Percentiles rank a stretch among this genome's conserved stretches.
Evolutionary conservation across 148 eudicot genomes (phyloP).

Genomic region (Drosera capensis): DNA sequence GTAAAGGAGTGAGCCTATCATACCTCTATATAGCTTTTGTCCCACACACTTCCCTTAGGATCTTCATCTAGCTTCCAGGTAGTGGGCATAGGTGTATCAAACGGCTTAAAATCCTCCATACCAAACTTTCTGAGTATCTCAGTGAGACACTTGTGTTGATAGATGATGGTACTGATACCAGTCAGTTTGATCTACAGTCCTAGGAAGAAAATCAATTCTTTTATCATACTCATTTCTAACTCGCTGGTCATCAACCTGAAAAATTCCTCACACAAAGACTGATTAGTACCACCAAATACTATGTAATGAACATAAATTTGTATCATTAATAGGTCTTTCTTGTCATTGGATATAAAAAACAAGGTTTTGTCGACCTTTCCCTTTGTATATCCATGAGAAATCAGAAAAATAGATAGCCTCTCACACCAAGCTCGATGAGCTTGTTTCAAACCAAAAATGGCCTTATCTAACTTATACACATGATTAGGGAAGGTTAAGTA

Average conservation of each 20-base stretch:
- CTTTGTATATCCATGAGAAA: neutral
- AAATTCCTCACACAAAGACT: neutral
- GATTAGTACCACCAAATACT: neutral
- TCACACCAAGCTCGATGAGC: neutral
- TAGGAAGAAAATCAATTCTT: too few species aligned
- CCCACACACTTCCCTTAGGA: too few species aligned
- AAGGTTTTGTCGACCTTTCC: neutral
- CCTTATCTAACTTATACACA: neutral
- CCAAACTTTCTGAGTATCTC: neutral
- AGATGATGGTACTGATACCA: neutral
- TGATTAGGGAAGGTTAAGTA: too few species aligned
- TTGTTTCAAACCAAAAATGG: conserved; percentile 1
- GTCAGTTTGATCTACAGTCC: neutral
- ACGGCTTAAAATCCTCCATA: too few species aligned
- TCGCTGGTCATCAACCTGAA: neutral
- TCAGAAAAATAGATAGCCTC: neutral
- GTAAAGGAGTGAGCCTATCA: too few species aligned
- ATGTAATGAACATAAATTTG: neutral
- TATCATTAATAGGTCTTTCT: neutral
- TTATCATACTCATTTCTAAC: too few species aligned
- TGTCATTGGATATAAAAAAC: too few species aligned
- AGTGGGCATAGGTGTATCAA: too few species aligned
- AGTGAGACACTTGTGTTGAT: neutral
- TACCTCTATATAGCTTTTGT: too few species aligned
- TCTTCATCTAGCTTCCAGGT: too few species aligned